A percentile compares a stretch with the other conserved stretches of the same genome.
Conservation (phyloP, 2,329 filamentous ascomycete genomes). For the Alternaria arborescens region DNA sequence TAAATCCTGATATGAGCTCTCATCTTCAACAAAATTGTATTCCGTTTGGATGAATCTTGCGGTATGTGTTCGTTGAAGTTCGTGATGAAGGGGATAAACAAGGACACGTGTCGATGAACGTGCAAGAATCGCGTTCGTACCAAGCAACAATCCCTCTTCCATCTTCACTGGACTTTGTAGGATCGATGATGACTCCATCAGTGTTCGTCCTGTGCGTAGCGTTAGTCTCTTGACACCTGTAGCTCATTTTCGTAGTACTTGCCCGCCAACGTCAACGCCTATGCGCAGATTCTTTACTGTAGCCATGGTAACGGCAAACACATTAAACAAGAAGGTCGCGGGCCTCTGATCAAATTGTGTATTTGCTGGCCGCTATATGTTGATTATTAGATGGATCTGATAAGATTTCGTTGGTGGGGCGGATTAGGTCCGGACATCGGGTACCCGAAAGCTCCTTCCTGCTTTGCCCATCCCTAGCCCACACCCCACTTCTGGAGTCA, state of each 20-base stretch:
- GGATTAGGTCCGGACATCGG: conserved; percentile 6
- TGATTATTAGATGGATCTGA: conserved; percentile 14
- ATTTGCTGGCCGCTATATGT: background rate
- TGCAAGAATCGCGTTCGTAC: conserved; percentile 27
- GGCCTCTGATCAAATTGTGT: background rate
- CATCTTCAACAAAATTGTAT: background rate
- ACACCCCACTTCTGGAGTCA: background rate
- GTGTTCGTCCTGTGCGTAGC: conserved; percentile 43
- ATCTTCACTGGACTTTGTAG: conserved; percentile 34
- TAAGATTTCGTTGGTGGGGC: conserved; percentile 25
- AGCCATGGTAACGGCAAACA: conserved; percentile 13
- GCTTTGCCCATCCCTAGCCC: background rate
- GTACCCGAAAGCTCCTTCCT: conserved; percentile 1
- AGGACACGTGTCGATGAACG: background rate
- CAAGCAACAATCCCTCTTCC: conserved; percentile 47
- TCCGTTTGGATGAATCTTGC: background rate
- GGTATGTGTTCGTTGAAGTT: background rate
- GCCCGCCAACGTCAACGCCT: conserved; percentile 57
- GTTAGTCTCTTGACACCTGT: conserved; percentile 6
- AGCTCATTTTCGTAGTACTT: conserved; percentile 12
- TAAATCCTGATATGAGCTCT: conserved; percentile 15
- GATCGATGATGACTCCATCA: conserved; percentile 49
- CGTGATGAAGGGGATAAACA: background rate
- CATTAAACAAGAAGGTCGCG: background rate
- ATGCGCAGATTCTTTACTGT: conserved; percentile 46